Base-by-base conservation (phyloP, 2,329 filamentous ascomycete genomes). In the Ophiostoma australiae region DNA sequence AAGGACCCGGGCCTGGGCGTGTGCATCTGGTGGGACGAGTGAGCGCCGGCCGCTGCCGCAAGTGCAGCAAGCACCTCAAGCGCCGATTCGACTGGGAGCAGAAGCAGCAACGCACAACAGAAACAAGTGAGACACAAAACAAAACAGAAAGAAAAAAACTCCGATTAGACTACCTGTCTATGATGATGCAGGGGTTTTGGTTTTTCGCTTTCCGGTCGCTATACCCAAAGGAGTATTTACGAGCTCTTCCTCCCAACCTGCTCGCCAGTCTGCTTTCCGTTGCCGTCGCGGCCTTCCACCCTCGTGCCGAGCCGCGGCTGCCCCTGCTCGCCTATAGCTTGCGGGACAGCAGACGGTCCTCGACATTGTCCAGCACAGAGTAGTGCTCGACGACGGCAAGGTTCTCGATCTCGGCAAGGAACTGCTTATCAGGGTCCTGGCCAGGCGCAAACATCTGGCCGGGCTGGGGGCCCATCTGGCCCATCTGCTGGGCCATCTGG, bases 381-480 rank as follows among this genome's bases (percentile, higher is more conserved):
- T 93, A 91, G 80, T 98, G 94, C 79, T 97, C 94, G 77, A 97
- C 86, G 33, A 99, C 95, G 76, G 96, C 94, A 73, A 99, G 81
- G 80, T 99, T 99, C 84, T 99, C 95, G 2, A 92, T 92, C 82
- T 99, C 95, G 67, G 85, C 92, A 79, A 90, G 85, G 81, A 97
- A 99, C 79, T 97, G 87, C 85, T 99, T 99, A 81, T 98, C 91
- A 0, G 94, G 93, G 78, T 99, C 96, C 77, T 95, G 91, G 33
- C 94, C 94, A 0, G 95, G 94, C 39, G 92, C 93, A 80, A 97
- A 97, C 83, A 95, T 91, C 77, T 94, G 77, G 67, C 78, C 88
- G 39, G 86, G 87, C 74, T 89, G 89, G 66, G 90, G 89, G 48
- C 89, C 91, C 85, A 92, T 90, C 78, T 93, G 90, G 69, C 89